These are phyloP conservation scores for Venturia aucupariae DNA, from an alignment of 2,329 filamentous ascomycete genomes.

Conservation along the genomic window DNA sequence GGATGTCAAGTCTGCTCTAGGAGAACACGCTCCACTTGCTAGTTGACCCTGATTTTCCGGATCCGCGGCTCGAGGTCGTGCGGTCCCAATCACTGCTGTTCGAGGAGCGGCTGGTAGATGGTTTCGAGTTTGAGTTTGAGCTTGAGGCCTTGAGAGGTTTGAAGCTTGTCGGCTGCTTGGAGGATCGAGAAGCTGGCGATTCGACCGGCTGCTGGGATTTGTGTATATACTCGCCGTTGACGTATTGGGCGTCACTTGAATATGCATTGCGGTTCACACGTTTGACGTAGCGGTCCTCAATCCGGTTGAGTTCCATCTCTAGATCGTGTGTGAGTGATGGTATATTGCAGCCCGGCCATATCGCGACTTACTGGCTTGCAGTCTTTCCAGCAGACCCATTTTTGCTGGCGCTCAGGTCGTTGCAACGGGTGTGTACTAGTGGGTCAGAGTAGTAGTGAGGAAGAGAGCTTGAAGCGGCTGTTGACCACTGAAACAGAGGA, in stretches of 20 bases:
- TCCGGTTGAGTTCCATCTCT: constrained; percentile 83
- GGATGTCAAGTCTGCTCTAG: not conserved
- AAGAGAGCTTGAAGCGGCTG: not conserved
- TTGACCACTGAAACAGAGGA: not conserved
- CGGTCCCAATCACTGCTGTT: not conserved
- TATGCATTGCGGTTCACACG: constrained; percentile 86
- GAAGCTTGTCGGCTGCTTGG: constrained; percentile 12
- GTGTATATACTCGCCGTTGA: constrained; percentile 93
- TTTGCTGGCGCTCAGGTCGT: not conserved
- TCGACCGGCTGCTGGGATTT: constrained; percentile 17
- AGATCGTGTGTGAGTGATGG: not conserved
- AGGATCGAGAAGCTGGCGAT: constrained; percentile 33
- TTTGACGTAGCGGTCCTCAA: constrained; percentile 90
- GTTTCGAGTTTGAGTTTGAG: not conserved
- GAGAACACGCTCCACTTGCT: constrained; percentile 6
- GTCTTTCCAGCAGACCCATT: constrained; percentile 14
- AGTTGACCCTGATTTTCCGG: not conserved
- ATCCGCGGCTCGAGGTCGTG: not conserved
- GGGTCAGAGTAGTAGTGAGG: not conserved
- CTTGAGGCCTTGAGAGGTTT: not conserved
- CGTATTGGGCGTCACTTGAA: constrained; percentile 79
- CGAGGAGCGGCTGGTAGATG: not conserved
- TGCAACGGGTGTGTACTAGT: not conserved
- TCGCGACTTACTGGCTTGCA: constrained; percentile 14
- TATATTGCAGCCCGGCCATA: not conserved